Evolutionary conservation across 2,329 filamentous ascomycete genomes (phyloP).

Genomic region (Triangularia verruculosa): DNA sequence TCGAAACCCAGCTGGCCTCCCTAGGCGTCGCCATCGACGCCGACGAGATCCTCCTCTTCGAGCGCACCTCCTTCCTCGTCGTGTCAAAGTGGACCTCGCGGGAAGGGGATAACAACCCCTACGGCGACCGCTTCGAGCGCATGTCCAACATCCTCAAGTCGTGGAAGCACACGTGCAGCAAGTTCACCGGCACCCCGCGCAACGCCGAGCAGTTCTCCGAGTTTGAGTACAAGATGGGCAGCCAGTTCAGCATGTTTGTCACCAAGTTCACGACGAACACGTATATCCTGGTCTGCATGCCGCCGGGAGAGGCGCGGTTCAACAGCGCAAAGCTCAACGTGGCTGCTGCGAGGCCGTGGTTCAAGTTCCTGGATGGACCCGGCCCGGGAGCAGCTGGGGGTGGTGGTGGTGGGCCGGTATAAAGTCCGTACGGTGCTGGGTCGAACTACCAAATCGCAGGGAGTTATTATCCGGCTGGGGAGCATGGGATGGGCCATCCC

Average conservation of each 20-base stretch:
- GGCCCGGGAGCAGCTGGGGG: conserved; percentile 29
- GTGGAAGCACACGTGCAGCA: conserved; percentile 82
- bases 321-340: conserved; percentile 90
- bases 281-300: conserved; percentile 88
- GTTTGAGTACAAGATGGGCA: conserved; percentile 74
- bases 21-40: conserved; percentile 85
- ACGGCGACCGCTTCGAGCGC: conserved; percentile 86
- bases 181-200: conserved; percentile 76
- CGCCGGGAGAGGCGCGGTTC: conserved; percentile 86
- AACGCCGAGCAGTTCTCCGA: conserved; percentile 77
- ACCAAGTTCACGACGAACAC: conserved; percentile 97
- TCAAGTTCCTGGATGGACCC: conserved; percentile 63
- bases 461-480: not conserved
- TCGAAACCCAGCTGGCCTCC: conserved; percentile 80
- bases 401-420: not conserved
- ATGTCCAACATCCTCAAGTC: conserved; percentile 98
- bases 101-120: conserved; percentile 76
- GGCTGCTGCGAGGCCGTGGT: conserved; percentile 78
- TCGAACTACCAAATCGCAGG: not conserved
- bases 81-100: conserved; percentile 87
- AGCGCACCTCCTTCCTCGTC: conserved; percentile 91
- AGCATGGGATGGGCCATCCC: not conserved
- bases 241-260: conserved; percentile 87
- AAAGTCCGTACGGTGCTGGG: not conserved
- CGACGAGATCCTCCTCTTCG: conserved; percentile 90